These are phyloP conservation scores for Euphorbia celastroides DNA, from an alignment of 441 rosid species.

Conservation along the genomic window DNA sequence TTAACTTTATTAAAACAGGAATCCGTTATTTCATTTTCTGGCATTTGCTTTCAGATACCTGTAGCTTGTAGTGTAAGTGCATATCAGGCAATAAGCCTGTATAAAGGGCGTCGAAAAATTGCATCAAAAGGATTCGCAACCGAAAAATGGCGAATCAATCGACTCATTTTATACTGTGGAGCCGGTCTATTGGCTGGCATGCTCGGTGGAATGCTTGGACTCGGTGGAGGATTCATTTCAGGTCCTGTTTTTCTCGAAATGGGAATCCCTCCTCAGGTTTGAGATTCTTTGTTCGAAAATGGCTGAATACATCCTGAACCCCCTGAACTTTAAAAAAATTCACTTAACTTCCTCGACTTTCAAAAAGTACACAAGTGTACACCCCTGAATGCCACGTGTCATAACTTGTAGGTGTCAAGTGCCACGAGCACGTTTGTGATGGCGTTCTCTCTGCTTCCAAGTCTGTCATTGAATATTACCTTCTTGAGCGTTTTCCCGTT, in stretches of 20 bases:
- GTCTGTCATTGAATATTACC: slow-evolving; percentile 52
- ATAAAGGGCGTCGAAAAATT: slow-evolving; percentile 40
- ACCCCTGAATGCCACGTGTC: too few relatives aligned
- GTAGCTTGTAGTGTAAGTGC: slow-evolving; percentile 39
- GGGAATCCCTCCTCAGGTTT: slow-evolving; percentile 64
- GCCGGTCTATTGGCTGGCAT: slow-evolving; percentile 43
- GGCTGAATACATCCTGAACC: background rate
- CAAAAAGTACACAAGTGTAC: too few relatives aligned
- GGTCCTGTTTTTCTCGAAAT: slow-evolving; percentile 60
- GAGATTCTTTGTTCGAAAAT: background rate
- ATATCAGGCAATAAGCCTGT: slow-evolving; percentile 40
- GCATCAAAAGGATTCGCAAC: slow-evolving; percentile 38
- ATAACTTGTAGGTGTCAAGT: slow-evolving; percentile 39
- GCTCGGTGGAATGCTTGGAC: slow-evolving; percentile 61
- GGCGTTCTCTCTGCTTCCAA: slow-evolving; percentile 58
- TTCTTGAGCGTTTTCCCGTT: slow-evolving; percentile 53
- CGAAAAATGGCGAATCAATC: slow-evolving; percentile 32
- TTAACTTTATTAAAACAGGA: background rate
- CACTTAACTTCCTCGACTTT: too few relatives aligned
- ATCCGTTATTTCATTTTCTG: background rate
- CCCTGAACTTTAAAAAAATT: too few relatives aligned
- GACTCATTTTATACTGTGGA: slow-evolving; percentile 33
- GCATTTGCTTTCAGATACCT: slow-evolving; percentile 34
- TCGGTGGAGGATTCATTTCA: slow-evolving; percentile 63
- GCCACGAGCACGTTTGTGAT: slow-evolving; percentile 63